Base-by-base conservation (phyloP, 2,329 filamentous ascomycete genomes). In the Colletotrichum theobromicola region DNA sequence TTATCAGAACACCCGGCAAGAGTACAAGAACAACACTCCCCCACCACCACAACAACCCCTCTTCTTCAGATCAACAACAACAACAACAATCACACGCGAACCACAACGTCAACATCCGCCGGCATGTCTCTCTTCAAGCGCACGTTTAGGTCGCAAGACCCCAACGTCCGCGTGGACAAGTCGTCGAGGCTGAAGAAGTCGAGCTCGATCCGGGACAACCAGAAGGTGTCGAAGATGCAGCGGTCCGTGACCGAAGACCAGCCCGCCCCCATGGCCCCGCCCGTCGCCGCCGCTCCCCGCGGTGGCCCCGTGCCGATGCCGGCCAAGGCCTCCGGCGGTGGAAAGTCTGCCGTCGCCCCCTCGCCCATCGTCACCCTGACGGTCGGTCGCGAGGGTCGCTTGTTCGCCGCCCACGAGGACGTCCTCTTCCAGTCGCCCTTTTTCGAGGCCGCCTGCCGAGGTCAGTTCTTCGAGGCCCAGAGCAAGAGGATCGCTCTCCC, bases 381-480 rank as follows among this genome's bases (percentile, higher is more conserved):
- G 79, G 93, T 98, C 82, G 96, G 96, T 79, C 88, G 87, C 80
- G 95, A 98, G 81, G 93, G 94, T 83, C 94, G 96, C 81, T 90
- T 98, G 84, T 98, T 98, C 89, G 96, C 96, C 80, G 96, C 95
- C 82, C 96, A 98, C 86, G 95, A 98, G 89, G 94, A 98, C 86
- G 93, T 98, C 81, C 92, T 98, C 78, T 92, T 91, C 82, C 92
- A 94, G 85, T 96, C 95, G 83, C 93, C 95, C 78, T 97, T 94
- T 85, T 97, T 98, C 85, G 90, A 92, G 79, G 89, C 91, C 81
- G 90, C 92, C 79, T 90, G 95, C 81, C 92, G 91, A 81, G 70
- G 71, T 34, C 91, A 93, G 83, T 94, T 93, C 87, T 90, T 93
- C 84, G 93, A 94, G 83, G 90, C 86, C 87, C 92, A 90, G 92